phyloP scores from a whole-genome alignment of 108 stramenopile genomes.

The Cyclotella choctawhatcheeana region DNA sequence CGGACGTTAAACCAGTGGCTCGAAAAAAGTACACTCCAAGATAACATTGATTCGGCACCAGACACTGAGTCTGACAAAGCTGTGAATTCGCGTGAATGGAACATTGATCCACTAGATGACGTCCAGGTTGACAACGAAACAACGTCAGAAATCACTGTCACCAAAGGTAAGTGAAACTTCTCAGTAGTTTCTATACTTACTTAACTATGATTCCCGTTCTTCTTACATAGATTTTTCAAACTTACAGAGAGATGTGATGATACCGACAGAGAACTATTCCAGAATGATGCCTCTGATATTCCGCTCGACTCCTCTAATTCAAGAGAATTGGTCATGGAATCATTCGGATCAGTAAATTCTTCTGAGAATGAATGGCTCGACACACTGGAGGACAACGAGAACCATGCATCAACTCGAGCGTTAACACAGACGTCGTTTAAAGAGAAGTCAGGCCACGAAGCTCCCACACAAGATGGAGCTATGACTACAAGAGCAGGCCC shows the following conservation, averaged over 20 bases:
- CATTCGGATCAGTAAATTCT: conserved; percentile 29
- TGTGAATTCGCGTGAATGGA: conserved; percentile 11
- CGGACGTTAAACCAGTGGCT: conserved; percentile 43
- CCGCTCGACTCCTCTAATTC: conserved; percentile 11
- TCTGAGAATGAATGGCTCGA: conserved; percentile 27
- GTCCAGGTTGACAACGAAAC: conserved; percentile 6
- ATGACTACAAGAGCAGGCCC: background rate
- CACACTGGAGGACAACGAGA: background rate
- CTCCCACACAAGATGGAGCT: background rate
- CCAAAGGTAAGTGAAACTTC: conserved; percentile 19
- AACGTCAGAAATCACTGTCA: conserved; percentile 26
- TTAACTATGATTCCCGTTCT: too few species aligned
- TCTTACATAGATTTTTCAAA: background rate
- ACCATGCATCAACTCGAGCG: conserved; percentile 17
- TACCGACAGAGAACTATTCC: conserved; percentile 39
- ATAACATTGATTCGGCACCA: background rate
- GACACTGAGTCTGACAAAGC: conserved; percentile 32
- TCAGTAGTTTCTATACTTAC: background rate
- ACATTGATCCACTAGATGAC: conserved; percentile 28
- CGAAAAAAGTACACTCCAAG: conserved; percentile 21
- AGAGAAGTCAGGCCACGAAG: conserved; percentile 5
- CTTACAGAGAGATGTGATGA: conserved; percentile 37
- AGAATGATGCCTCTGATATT: conserved; percentile 23
- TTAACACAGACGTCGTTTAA: conserved; percentile 32
- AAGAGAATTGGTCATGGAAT: conserved; percentile 13